Evolutionary conservation across 2,329 filamentous ascomycete species (phyloP).

Genomic region (Fusarium proliferatum): DNA sequence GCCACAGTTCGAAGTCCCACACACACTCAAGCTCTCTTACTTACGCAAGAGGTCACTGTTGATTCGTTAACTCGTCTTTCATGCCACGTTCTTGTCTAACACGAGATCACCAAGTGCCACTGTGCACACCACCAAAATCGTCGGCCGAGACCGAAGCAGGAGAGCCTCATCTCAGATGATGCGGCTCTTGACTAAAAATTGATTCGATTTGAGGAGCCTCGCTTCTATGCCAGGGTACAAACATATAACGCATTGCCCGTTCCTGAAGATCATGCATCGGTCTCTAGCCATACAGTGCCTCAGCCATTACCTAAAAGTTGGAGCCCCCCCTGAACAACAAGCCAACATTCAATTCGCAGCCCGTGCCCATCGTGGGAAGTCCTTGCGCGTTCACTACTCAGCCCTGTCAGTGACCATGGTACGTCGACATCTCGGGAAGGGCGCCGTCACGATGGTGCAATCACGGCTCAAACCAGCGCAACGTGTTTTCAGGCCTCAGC

Average conservation of each 20-base stretch:
- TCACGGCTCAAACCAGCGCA: slow-evolving; percentile 28
- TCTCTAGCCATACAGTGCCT: slow-evolving; percentile 22
- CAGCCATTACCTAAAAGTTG: slow-evolving; percentile 33
- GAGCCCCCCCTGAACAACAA: slow-evolving; percentile 7
- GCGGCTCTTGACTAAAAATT: slow-evolving; percentile 29
- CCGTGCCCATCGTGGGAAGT: slow-evolving; percentile 1
- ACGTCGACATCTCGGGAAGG: slow-evolving; percentile 17
- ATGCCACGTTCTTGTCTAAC: slow-evolving; percentile 14
- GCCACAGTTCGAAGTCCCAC: slow-evolving; percentile 29
- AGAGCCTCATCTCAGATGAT: slow-evolving; percentile 32
- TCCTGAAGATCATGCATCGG: slow-evolving; percentile 39
- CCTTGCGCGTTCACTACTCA: slow-evolving; percentile 21
- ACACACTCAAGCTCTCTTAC: neutral
- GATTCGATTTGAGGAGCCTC: slow-evolving; percentile 6
- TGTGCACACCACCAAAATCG: slow-evolving; percentile 11
- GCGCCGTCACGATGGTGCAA: slow-evolving; percentile 34
- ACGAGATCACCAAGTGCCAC: slow-evolving; percentile 17
- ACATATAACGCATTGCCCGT: slow-evolving; percentile 37
- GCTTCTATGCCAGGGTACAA: slow-evolving; percentile 10
- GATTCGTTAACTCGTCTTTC: slow-evolving; percentile 19
- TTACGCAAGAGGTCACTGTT: slow-evolving; percentile 19
- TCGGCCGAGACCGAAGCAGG: slow-evolving; percentile 31
- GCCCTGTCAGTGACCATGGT: slow-evolving; percentile 28
- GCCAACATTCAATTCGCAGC: neutral
- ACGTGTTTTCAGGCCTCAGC: slow-evolving; percentile 31